These are phyloP conservation scores for Plenodomus tracheiphilus DNA, from an alignment of 2,329 filamentous ascomycete species.

Conservation along the genomic window DNA sequence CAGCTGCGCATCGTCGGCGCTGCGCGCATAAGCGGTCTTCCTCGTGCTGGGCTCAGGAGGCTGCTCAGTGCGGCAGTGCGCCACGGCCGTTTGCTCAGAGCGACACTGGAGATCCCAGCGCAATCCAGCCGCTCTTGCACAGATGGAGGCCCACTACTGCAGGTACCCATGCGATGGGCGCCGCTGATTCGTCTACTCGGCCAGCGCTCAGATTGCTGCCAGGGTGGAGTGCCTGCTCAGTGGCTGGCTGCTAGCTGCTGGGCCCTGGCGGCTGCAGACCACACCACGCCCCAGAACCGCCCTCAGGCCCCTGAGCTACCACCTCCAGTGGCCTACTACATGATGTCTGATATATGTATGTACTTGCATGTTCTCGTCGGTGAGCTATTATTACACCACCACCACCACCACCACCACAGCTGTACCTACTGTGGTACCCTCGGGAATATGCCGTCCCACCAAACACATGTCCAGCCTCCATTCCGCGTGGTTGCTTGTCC, in stretches of 20 bases:
- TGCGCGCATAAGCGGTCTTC: neutral
- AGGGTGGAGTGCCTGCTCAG: conserved; percentile 11
- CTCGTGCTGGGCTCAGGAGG: conserved; percentile 16
- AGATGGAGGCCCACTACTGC: conserved; percentile 14
- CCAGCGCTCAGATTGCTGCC: conserved; percentile 18
- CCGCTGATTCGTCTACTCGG: conserved; percentile 23
- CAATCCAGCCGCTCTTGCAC: conserved; percentile 8
- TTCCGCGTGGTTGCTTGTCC: conserved; percentile 3
- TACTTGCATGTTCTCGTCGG: too few species aligned
- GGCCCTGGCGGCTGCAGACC: too few species aligned
- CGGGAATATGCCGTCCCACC: neutral
- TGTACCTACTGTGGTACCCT: neutral
- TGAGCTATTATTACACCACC: too few species aligned
- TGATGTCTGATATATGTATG: too few species aligned
- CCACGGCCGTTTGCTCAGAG: conserved; percentile 26
- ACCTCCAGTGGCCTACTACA: too few species aligned
- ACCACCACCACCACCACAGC: too few species aligned
- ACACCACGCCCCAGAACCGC: conserved; percentile 18
- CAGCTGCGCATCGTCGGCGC: neutral
- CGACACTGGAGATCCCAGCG: conserved; percentile 14
- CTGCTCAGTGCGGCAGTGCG: conserved; percentile 17
- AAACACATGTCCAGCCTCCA: conserved; percentile 2
- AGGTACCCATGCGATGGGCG: conserved; percentile 20
- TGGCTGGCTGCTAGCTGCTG: too few species aligned
- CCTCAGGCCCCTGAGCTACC: conserved; percentile 27